These are phyloP conservation scores for Rhodotorula sp. DNA, from an alignment of 1,284 basidiomycete species.

Conservation along the genomic window DNA sequence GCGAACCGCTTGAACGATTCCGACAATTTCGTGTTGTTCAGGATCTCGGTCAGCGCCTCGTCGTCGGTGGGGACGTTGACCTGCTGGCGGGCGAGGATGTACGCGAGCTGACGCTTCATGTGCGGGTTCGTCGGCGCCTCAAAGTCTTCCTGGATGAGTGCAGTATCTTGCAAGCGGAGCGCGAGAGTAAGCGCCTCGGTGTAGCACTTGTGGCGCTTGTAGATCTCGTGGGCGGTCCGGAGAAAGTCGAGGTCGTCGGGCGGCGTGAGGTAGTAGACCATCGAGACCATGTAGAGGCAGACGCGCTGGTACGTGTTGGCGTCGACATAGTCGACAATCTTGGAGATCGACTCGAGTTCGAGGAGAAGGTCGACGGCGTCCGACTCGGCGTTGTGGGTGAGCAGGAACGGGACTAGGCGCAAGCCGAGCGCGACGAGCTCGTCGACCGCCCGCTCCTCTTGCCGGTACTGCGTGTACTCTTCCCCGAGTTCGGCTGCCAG, in stretches of 20 bases:
- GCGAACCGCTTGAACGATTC: slow-evolving; percentile 85
- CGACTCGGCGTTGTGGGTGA: slow-evolving; percentile 94
- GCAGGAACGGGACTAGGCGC: slow-evolving; percentile 85
- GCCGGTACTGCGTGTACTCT: slow-evolving; percentile 67
- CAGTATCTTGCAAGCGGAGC: slow-evolving; percentile 77
- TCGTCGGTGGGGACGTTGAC: slow-evolving; percentile 70
- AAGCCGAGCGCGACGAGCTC: slow-evolving; percentile 75
- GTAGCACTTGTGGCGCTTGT: slow-evolving; percentile 81
- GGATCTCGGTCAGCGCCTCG: slow-evolving; percentile 66
- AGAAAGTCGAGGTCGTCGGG: slow-evolving; percentile 93
- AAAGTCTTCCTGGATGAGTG: slow-evolving; percentile 80
- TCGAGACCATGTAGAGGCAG: slow-evolving; percentile 98
- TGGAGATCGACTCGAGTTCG: slow-evolving; percentile 87
- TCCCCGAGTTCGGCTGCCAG: slow-evolving; percentile 94
- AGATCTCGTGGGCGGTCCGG: slow-evolving; percentile 83
- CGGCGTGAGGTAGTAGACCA: slow-evolving; percentile 85
- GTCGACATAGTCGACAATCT: slow-evolving; percentile 73
- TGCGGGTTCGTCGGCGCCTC: slow-evolving; percentile 79
- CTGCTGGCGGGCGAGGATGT: slow-evolving; percentile 87
- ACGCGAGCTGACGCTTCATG: slow-evolving; percentile 96
- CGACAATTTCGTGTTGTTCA: slow-evolving; percentile 81
- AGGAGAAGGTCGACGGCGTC: slow-evolving; percentile 96
- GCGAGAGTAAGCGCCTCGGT: slow-evolving; percentile 88
- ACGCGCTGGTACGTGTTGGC: slow-evolving; percentile 84
- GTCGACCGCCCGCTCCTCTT: slow-evolving; percentile 57